Percentiles rank a stretch among this genome's conserved stretches.
Conservation (phyloP, 2,329 filamentous ascomycete species). For the Chaetomium sp. region DNA sequence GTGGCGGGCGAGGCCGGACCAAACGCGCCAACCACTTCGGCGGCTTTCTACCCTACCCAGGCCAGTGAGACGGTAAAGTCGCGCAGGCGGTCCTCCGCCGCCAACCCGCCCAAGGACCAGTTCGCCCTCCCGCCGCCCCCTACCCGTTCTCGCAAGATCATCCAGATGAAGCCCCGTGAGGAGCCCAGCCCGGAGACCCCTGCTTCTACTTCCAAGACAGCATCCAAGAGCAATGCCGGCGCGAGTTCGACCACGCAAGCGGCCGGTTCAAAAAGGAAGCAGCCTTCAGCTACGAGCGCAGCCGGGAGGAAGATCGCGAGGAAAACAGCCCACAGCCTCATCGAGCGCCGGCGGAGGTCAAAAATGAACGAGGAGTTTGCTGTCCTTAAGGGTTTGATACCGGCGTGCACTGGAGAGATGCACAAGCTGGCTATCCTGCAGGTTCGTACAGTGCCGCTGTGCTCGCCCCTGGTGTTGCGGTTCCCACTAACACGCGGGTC, state of each 20-base stretch:
- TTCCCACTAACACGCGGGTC: constrained; percentile 11
- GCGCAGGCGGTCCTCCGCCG: constrained; percentile 54
- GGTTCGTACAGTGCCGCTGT: constrained; percentile 52
- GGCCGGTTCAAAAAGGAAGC: constrained; percentile 69
- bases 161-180: constrained; percentile 84
- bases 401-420: constrained; percentile 95
- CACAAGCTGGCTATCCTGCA: constrained; percentile 95
- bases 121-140: constrained; percentile 90
- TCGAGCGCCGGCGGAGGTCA: constrained; percentile 82
- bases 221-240: constrained; percentile 20
- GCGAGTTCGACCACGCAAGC: constrained; percentile 29
- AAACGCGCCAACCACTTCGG: constrained; percentile 37
- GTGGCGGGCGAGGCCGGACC: constrained; percentile 50
- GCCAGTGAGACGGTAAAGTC: constrained; percentile 54
- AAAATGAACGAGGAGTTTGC: constrained; percentile 99
- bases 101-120: constrained; percentile 56
- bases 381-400: constrained; percentile 91
- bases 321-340: constrained; percentile 94
- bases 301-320: constrained; percentile 93
- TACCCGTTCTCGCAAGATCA: constrained; percentile 90
- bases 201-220: constrained; percentile 29
- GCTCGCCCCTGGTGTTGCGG: no score
- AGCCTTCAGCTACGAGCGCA: constrained; percentile 72
- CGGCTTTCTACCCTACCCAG: constrained; percentile 30
- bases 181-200: constrained; percentile 44